These are phyloP conservation scores for Sherardia arvensis DNA, from an alignment of 257 asterid genomes.

Conservation along the genomic window DNA sequence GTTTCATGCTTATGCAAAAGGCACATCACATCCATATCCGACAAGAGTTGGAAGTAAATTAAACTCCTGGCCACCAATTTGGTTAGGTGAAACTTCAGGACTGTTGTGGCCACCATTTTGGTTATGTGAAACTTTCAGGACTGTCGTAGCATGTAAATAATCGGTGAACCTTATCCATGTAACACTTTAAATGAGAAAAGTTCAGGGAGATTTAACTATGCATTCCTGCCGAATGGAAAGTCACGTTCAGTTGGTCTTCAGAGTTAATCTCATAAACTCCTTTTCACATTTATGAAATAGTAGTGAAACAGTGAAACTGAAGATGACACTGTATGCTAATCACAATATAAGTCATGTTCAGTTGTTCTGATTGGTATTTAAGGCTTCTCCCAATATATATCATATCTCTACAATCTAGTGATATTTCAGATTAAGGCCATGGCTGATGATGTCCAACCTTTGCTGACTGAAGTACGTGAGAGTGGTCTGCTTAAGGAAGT, in stretches of 20 bases:
- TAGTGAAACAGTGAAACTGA: neutral
- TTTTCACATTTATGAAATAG: neutral
- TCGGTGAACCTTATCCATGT: neutral
- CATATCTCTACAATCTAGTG: conserved; percentile 62
- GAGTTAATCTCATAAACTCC: neutral
- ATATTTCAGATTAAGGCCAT: conserved; percentile 88
- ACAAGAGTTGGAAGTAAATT: neutral
- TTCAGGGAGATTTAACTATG: neutral
- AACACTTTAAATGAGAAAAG: neutral
- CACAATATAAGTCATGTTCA: neutral
- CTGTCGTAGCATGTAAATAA: neutral
- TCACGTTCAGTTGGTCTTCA: neutral
- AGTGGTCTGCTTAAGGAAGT: conserved; percentile 87
- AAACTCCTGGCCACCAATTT: neutral
- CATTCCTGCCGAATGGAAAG: neutral
- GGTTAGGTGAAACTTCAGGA: neutral
- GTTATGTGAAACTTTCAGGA: neutral
- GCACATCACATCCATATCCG: neutral
- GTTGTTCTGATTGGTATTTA: neutral
- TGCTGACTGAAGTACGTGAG: conserved; percentile 75
- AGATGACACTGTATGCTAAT: neutral
- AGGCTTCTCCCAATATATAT: neutral
- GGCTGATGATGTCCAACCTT: conserved; percentile 86
- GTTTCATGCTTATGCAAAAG: neutral
- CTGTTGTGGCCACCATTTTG: neutral